phyloP scores from a whole-genome alignment of 2,329 filamentous ascomycete species.

The Penicillium sp. region DNA sequence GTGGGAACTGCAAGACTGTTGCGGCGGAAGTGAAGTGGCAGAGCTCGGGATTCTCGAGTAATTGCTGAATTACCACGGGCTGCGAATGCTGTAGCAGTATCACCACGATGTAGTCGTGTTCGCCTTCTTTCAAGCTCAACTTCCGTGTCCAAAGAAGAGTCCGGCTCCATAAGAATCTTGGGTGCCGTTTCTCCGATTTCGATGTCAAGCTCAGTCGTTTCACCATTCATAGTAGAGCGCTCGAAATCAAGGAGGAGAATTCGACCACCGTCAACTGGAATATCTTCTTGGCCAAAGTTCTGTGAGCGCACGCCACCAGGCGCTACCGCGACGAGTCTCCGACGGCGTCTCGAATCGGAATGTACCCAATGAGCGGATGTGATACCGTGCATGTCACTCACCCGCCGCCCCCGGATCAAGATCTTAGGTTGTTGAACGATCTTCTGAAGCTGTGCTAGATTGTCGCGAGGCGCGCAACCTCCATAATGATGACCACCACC shows the following conservation, averaged over 20 bases:
- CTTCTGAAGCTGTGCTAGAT: slow-evolving; percentile 33
- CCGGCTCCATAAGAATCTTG: slow-evolving; percentile 69
- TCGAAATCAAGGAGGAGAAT: slow-evolving; percentile 73
- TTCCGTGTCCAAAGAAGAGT: slow-evolving; percentile 70
- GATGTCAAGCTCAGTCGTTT: slow-evolving; percentile 60
- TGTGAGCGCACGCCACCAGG: slow-evolving; percentile 63
- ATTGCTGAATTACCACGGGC: slow-evolving; percentile 22
- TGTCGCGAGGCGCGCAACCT: slow-evolving; percentile 20
- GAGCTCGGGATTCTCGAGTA: slow-evolving; percentile 22
- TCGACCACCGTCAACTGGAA: slow-evolving; percentile 75
- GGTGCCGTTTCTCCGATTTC: slow-evolving; percentile 71
- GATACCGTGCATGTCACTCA: slow-evolving; percentile 64
- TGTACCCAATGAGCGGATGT: slow-evolving; percentile 71
- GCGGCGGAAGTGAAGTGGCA: slow-evolving; percentile 17
- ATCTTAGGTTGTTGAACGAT: slow-evolving; percentile 56
- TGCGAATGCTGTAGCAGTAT: slow-evolving; percentile 45
- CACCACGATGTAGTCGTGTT: slow-evolving; percentile 63
- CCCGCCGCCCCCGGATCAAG: slow-evolving; percentile 65
- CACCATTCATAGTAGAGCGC: slow-evolving; percentile 58
- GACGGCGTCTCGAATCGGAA: slow-evolving; percentile 43
- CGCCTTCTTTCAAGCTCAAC: slow-evolving; percentile 74
- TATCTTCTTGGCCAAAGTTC: slow-evolving; percentile 66
- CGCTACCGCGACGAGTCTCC: slow-evolving; percentile 65
- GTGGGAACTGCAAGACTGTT: slow-evolving; percentile 30
- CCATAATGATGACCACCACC: slow-evolving; percentile 19